Evolutionary conservation across 2,329 filamentous ascomycete genomes (phyloP), one percentile per base, ranked within the genome.

Genomic region (Calonectria hawksworthii): DNA sequence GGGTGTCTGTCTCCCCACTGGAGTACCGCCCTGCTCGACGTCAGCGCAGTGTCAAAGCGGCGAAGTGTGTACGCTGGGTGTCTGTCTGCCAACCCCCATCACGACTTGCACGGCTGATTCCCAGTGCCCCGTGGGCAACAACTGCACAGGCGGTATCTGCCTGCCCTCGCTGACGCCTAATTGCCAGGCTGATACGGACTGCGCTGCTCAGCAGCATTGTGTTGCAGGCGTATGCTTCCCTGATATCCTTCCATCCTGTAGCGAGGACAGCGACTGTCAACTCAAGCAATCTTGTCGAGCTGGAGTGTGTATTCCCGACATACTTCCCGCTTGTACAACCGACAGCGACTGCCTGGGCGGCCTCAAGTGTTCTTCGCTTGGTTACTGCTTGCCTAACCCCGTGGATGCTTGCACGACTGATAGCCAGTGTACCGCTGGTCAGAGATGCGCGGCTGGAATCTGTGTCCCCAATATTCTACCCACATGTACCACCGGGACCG

Each of bases 61-160:
- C 23, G 9, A 36, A 18, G 5, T 54, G 23, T 44, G 51, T 30
- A 26, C 23, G 34, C 56, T 63, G 28, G 56, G 56, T 21, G 56
- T 73, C 28, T 73, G 71, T 36, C 56, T 73, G 3, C 71, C 71
- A 5, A 9, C 10, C 1, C 4, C n/a, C n/a, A 36, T 73, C 36
- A 54, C 34, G 13, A 41, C 23, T 18, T 63, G 56, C 13, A 63
- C 41, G 1, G 18, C 65, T 14, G 44, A 52, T 7, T 26, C 23
- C 47, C 28, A 70, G 54, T 73, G 71, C 21, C 11, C 44, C 14
- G 11, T 21, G 7, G 71, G 59, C 4, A 16, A 50, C 4, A 65
- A 26, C n/a, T 72, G 70, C 38, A 51, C 54, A 4, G 41, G 30
- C 5, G 59, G 68, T 21, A 52, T 68, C 9, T 68, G 65, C 16